Evolutionary conservation across 2,329 filamentous ascomycete genomes (phyloP).

Genomic region (Neofusicoccum kwambonambiense): DNA sequence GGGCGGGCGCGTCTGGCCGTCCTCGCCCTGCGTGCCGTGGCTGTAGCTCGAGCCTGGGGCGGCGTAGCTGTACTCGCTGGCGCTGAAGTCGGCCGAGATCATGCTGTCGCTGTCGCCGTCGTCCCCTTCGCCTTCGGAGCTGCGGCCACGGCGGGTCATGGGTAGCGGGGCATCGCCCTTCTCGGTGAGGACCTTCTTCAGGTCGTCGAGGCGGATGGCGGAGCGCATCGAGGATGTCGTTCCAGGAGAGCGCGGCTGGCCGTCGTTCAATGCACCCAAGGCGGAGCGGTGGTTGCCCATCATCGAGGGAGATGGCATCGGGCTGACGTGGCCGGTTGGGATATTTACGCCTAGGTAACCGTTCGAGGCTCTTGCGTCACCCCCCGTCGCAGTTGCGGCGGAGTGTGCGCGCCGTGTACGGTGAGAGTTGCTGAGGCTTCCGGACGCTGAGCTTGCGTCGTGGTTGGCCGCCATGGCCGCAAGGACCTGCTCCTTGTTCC

Average conservation of each 20-base stretch:
- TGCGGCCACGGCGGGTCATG: conserved; percentile 43
- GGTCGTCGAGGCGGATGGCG: conserved; percentile 45
- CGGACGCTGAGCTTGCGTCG: conserved; percentile 73
- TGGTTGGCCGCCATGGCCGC: conserved; percentile 62
- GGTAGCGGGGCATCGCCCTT: conserved; percentile 43
- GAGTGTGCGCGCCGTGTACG: conserved; percentile 4
- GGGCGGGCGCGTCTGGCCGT: neutral
- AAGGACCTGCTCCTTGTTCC: conserved; percentile 74
- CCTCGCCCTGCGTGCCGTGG: neutral
- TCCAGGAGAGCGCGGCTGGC: conserved; percentile 25
- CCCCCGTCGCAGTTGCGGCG: conserved; percentile 17
- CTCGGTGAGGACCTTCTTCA: conserved; percentile 44
- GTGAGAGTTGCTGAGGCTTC: conserved; percentile 38
- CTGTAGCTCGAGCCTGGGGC: conserved; percentile 7
- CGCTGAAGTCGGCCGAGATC: conserved; percentile 66
- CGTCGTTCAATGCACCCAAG: conserved; percentile 11
- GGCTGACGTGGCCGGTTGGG: conserved; percentile 17
- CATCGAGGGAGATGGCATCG: conserved; percentile 3
- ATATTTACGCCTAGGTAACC: conserved; percentile 56
- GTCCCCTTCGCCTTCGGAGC: conserved; percentile 45
- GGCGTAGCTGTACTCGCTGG: conserved; percentile 63
- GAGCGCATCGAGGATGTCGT: conserved; percentile 39
- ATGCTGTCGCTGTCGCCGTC: conserved; percentile 61
- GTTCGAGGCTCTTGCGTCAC: conserved; percentile 11
- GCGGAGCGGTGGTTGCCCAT: conserved; percentile 12